phyloP scores from a whole-genome alignment of 225 moss, liverwort and hornwort species.

The Marchantia polymorpha region DNA sequence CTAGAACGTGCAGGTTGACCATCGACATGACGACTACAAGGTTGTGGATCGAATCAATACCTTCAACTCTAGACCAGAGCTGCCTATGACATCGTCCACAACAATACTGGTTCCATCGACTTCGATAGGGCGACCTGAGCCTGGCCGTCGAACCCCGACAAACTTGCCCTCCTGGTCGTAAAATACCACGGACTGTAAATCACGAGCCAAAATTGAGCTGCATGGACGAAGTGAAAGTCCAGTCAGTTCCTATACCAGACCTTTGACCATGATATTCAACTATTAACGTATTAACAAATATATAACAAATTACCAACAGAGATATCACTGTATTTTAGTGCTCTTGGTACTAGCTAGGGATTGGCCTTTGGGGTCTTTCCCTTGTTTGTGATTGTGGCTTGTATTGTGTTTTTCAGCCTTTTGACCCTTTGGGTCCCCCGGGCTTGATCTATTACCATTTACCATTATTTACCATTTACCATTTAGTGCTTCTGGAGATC shows the following conservation, averaged over 20 bases:
- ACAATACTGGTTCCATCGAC: conserved; percentile 58
- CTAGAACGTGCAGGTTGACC: too few relatives aligned
- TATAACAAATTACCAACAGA: too few relatives aligned
- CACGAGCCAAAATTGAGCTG: conserved; percentile 83
- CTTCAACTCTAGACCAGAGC: conserved; percentile 90
- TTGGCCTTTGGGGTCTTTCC: too few relatives aligned
- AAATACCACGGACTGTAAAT: conserved; percentile 87
- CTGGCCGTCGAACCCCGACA: conserved; percentile 87
- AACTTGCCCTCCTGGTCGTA: conserved; percentile 87
- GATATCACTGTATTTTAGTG: too few relatives aligned
- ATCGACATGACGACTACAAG: neutral
- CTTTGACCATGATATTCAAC: neutral
- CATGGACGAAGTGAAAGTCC: conserved; percentile 28
- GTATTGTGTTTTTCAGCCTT: too few relatives aligned
- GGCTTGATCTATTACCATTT: too few relatives aligned
- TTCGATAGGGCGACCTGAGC: conserved; percentile 60
- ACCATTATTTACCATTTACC: too few relatives aligned
- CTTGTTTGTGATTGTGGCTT: too few relatives aligned
- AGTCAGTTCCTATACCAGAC: neutral
- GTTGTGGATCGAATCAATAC: conserved; percentile 15
- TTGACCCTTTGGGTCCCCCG: too few relatives aligned
- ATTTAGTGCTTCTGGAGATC: too few relatives aligned
- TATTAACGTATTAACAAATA: too few relatives aligned
- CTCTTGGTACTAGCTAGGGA: too few relatives aligned
- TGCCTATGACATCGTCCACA: conserved; percentile 90